Conservation (phyloP, 202 grass and related monocot species). For the Bolboschoenoplectus hybrid region DNA sequence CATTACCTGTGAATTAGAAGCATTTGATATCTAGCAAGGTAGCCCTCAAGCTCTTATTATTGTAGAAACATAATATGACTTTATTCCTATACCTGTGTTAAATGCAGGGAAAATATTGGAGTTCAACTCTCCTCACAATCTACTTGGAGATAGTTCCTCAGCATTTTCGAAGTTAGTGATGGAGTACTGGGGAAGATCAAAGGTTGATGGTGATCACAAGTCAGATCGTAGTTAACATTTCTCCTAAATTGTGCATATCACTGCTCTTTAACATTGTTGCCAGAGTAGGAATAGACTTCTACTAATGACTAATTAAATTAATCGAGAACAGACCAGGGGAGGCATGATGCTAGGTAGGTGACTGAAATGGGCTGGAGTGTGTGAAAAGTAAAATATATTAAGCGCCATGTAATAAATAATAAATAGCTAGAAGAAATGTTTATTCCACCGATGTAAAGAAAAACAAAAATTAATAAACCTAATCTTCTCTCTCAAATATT, state of each 20-base stretch:
- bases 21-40: constrained; percentile 13
- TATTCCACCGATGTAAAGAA: not conserved
- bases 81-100: constrained; percentile 23
- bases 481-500: not conserved
- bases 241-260: not conserved
- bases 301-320: constrained; percentile 3
- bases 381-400: not conserved
- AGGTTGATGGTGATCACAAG: constrained; percentile 21
- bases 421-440: not conserved
- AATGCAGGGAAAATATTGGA: constrained; percentile 74
- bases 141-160: constrained; percentile 69
- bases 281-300: constrained; percentile 12
- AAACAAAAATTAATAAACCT: not conserved
- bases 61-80: not conserved
- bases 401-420: not conserved
- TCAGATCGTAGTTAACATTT: not conserved
- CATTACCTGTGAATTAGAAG: not conserved
- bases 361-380: not conserved
- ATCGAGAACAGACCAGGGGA: not conserved
- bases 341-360: constrained; percentile 16
- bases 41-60: not conserved
- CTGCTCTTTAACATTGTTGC: constrained; percentile 11
- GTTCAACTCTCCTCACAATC: constrained; percentile 69
- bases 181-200: constrained; percentile 67
- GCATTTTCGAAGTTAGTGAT: constrained; percentile 84